Base-by-base conservation (phyloP, 78 protist species). In the Anaeramoeba ignava region DNA sequence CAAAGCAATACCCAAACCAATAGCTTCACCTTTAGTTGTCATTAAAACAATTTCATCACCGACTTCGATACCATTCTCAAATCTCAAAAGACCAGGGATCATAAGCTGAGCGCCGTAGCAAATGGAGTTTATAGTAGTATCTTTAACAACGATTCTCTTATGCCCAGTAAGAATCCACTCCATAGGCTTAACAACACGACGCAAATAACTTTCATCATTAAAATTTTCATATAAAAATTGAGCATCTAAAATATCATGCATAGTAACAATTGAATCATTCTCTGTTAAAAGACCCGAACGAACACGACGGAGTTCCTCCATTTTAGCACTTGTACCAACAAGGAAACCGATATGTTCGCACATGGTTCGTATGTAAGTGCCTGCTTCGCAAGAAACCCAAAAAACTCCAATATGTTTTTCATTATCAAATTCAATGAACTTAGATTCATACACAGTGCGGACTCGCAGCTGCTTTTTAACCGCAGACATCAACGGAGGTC, bases 301-400 rank as follows among this genome's bases (percentile, higher is more conserved):
- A 36, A 82, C 83, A n/a, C 94, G n/a, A 67, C 94, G 90, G 67
- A 90, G 85, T 42, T 90, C 92, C 82, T 37, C 39, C 87, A 96
- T 98, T 89, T 97, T 97, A 3, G 95, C 99, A 37, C 99, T 98
- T 33, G 88, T 92, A 39, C 99, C 99, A 78, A 96, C 91, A 39
- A 97, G 82, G 12, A 97, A 89, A 39, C 99, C 99, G 34, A 98
- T 87, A 89, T 98, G 99, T 27, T 93, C 98, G 81, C 99, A 97
- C 17, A 98, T 96, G 0, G 99, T 98, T 41, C 99, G 93, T 82
- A 98, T 96, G 94, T 98, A 98, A 1, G 99, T 98, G 42, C 99
- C 99, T 1, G 99, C 99, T 89, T 98, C 85, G 78, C 80, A 40
- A 2, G 31, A 2, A 12, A 83, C 80, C 67, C 85, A 3, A 33